Evolutionary conservation across 768 basidiomycete genomes (phyloP).

Genomic region (Kwoniella shandongensis): DNA sequence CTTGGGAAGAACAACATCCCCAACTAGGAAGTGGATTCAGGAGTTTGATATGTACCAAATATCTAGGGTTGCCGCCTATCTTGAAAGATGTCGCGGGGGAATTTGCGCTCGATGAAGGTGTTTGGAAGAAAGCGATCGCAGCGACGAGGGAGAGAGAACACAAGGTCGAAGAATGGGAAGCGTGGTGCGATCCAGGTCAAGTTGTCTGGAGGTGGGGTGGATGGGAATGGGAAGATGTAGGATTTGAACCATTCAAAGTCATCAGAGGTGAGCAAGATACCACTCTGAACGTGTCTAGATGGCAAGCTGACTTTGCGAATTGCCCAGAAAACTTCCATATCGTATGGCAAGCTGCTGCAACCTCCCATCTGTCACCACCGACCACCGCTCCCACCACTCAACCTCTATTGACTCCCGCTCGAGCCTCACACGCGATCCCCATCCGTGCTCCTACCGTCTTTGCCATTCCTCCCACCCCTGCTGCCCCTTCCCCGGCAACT

Average conservation of each 20-base stretch:
- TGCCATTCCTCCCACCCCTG: constrained; percentile 48
- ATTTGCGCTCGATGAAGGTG: constrained; percentile 27
- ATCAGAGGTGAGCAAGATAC: constrained; percentile 39
- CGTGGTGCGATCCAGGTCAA: constrained; percentile 54
- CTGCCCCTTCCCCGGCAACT: constrained; percentile 10
- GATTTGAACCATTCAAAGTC: constrained; percentile 43
- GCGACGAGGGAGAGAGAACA: constrained; percentile 10
- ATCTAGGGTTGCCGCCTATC: constrained; percentile 37
- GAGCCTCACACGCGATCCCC: constrained; percentile 44
- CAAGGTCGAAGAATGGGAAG: constrained; percentile 49
- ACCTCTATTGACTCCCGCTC: constrained; percentile 27
- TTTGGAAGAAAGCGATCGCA: constrained; percentile 42
- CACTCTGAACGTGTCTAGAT: too few species aligned
- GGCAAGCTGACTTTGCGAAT: background rate
- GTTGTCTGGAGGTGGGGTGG: constrained; percentile 51
- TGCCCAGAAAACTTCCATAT: constrained; percentile 45
- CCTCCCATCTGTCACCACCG: constrained; percentile 13
- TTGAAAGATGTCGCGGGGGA: constrained; percentile 36
- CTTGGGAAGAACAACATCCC: constrained; percentile 47
- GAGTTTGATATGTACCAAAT: constrained; percentile 45
- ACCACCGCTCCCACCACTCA: constrained; percentile 12
- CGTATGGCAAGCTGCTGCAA: constrained; percentile 48
- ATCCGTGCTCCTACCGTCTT: constrained; percentile 49
- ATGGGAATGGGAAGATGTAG: constrained; percentile 52
- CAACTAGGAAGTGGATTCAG: constrained; percentile 45